These are phyloP conservation scores for Agaricus blazei DNA, from an alignment of 768 basidiomycete species.

Conservation along the genomic window DNA sequence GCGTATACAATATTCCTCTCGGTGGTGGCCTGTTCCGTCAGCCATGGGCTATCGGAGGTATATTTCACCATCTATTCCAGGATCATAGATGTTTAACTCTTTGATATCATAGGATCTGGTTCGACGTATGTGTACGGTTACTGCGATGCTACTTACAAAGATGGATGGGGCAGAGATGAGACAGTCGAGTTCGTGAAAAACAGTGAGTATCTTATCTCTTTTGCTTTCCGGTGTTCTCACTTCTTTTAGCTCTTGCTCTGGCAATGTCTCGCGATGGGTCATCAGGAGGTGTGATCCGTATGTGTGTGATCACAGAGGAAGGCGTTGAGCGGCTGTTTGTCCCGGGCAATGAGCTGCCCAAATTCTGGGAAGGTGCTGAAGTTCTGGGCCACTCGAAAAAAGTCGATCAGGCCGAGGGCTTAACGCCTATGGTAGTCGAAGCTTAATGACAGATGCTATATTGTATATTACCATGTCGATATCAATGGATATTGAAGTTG, in stretches of 20 bases:
- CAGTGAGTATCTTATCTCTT: conserved; percentile 51
- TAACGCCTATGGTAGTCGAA: conserved; percentile 47
- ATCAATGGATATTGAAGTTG: background rate
- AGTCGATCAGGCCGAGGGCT: conserved; percentile 24
- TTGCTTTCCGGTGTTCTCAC: background rate
- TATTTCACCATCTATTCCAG: conserved; percentile 16
- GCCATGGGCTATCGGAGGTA: conserved; percentile 98
- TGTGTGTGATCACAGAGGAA: conserved; percentile 94
- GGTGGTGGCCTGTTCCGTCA: conserved; percentile 96
- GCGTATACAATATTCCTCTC: conserved; percentile 94
- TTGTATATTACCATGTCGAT: conserved; percentile 3
- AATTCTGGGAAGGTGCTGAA: conserved; percentile 85
- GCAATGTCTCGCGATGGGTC: conserved; percentile 99
- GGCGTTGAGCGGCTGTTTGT: conserved; percentile 90
- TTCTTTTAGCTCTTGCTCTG: conserved; percentile 69
- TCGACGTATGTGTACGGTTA: conserved; percentile 99
- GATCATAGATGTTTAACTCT: background rate
- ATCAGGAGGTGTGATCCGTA: conserved; percentile 94
- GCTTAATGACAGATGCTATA: conserved; percentile 21
- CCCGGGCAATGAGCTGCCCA: conserved; percentile 84
- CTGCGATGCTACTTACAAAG: conserved; percentile 96
- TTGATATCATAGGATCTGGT: conserved; percentile 63
- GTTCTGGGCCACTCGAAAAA: conserved; percentile 46
- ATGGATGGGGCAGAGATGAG: conserved; percentile 87
- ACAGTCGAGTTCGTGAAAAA: conserved; percentile 94